phyloP scores from a whole-genome alignment of 768 basidiomycete genomes.

The Naganishia randhawae region DNA sequence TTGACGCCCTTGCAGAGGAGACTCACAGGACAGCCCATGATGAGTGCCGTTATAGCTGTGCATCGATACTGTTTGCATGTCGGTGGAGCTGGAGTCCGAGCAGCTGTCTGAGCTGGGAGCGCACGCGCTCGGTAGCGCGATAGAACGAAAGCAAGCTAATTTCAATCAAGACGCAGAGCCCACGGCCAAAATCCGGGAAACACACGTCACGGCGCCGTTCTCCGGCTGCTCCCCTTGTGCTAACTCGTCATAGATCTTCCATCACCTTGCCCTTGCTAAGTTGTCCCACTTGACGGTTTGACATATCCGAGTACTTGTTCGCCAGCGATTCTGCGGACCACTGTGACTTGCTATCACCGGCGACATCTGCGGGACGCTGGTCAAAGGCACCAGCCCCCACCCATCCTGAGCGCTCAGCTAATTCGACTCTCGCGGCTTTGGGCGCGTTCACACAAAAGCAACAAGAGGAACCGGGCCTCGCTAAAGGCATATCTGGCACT shows the following conservation, averaged over 20 bases:
- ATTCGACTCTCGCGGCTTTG: not conserved
- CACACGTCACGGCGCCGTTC: not conserved
- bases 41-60: too few relatives aligned
- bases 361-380: not conserved
- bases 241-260: not conserved
- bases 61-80: too few relatives aligned
- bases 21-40: too few relatives aligned
- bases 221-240: not conserved
- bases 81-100: too few relatives aligned
- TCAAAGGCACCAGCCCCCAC: not conserved
- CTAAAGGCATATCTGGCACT: not conserved
- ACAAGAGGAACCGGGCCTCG: not conserved
- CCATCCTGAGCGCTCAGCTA: not conserved
- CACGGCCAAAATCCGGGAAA: not conserved
- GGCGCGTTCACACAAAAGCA: not conserved
- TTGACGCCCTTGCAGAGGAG: too few relatives aligned
- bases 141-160: not conserved
- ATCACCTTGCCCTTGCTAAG: too few relatives aligned
- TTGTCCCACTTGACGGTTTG: too few relatives aligned
- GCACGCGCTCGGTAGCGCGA: slow-evolving; percentile 4
- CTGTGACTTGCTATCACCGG: not conserved
- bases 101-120: too few relatives aligned
- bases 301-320: too few relatives aligned
- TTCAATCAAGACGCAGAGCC: not conserved
- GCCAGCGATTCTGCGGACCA: too few relatives aligned